Percentiles rank a stretch among this genome's conserved stretches.
Conservation (phyloP, 768 basidiomycete species). For the Lentinula edodes region DNA sequence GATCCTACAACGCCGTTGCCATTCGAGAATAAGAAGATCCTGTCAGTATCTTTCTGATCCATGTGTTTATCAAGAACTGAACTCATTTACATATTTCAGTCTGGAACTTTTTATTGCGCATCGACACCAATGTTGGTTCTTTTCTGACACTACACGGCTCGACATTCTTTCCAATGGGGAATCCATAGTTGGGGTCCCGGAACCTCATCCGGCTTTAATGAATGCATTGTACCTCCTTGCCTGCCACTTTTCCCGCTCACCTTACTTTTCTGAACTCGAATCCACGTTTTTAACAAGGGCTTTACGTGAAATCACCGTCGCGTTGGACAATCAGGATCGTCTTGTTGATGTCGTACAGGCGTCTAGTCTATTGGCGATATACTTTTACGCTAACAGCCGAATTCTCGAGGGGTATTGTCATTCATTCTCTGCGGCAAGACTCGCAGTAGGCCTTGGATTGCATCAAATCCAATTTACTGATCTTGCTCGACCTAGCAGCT, state of each 20-base stretch:
- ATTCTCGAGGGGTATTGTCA: constrained; percentile 57
- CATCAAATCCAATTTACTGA: constrained; percentile 40
- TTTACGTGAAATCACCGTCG: constrained; percentile 44
- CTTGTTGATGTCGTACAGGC: constrained; percentile 57
- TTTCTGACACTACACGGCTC: constrained; percentile 42
- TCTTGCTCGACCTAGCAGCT: not conserved
- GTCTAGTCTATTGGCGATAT: constrained; percentile 52
- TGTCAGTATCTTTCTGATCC: constrained; percentile 23
- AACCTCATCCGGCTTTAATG: constrained; percentile 53
- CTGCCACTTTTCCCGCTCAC: constrained; percentile 44
- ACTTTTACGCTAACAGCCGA: constrained; percentile 53
- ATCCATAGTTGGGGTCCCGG: constrained; percentile 16
- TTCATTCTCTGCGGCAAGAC: constrained; percentile 53
- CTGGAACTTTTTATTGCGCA: constrained; percentile 51
- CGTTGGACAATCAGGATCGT: constrained; percentile 49
- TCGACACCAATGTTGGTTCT: constrained; percentile 55
- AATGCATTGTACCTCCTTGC: constrained; percentile 60
- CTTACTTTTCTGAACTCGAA: constrained; percentile 37
- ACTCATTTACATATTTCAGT: constrained; percentile 21
- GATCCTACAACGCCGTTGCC: constrained; percentile 23
- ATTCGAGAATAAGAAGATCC: constrained; percentile 28
- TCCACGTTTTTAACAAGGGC: constrained; percentile 43
- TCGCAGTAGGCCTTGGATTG: constrained; percentile 55
- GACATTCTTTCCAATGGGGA: constrained; percentile 25
- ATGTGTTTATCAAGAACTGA: not conserved